phyloP scores from a whole-genome alignment of 202 grass and related monocot genomes.

The Schoenoplectus tabernaemontani region DNA sequence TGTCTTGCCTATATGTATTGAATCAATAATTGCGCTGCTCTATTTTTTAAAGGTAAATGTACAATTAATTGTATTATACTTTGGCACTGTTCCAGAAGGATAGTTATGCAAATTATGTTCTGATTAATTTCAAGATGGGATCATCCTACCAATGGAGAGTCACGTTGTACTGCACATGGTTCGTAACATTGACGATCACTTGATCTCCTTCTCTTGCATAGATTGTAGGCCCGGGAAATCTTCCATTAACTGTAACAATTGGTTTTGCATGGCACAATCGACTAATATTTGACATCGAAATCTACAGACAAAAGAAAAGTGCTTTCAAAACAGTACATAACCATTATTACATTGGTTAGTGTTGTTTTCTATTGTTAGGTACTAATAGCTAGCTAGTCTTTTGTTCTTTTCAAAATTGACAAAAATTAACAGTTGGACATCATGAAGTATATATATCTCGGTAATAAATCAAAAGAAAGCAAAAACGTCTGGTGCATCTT shows the following conservation, averaged over 20 bases:
- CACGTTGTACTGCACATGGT: constrained; percentile 41
- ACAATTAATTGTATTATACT: background rate
- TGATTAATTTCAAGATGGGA: background rate
- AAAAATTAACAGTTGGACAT: background rate
- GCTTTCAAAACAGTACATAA: background rate
- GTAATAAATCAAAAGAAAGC: background rate
- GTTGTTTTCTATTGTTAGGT: background rate
- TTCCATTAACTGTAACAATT: constrained; percentile 49
- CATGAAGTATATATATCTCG: background rate
- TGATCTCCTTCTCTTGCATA: constrained; percentile 55
- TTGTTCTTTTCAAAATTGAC: background rate
- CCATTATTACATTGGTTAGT: background rate
- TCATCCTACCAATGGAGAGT: constrained; percentile 45
- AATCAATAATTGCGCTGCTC: background rate
- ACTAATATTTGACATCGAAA: constrained; percentile 52
- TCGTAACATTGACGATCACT: constrained; percentile 41
- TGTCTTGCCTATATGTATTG: background rate
- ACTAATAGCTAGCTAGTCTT: background rate
- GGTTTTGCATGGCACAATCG: constrained; percentile 45
- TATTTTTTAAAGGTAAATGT: background rate
- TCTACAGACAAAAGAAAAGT: constrained; percentile 2
- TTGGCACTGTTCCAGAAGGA: background rate
- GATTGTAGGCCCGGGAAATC: constrained; percentile 47
- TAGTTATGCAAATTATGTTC: background rate
- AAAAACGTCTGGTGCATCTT: background rate